Conservation (phyloP, 1,284 basidiomycete species). For the Farysia itapuensis region DNA sequence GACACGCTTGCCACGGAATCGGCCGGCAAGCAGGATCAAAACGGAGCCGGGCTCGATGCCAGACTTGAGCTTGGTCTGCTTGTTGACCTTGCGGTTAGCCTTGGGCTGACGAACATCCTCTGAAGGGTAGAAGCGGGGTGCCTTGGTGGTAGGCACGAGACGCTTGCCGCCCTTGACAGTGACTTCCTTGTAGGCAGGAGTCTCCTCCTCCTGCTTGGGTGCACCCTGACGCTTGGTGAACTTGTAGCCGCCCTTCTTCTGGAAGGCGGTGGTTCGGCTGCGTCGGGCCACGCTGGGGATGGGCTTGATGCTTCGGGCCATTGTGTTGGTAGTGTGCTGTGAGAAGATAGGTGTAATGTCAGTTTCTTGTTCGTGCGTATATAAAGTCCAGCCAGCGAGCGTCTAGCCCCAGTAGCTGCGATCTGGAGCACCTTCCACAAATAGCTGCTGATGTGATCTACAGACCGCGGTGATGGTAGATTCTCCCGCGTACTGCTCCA, state of each 20-base stretch:
- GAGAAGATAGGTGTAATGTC: no score
- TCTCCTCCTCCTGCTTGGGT: constrained; percentile 66
- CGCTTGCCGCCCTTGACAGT: constrained; percentile 81
- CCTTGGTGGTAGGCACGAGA: constrained; percentile 79
- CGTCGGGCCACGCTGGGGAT: constrained; percentile 80
- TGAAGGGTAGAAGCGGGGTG: constrained; percentile 92
- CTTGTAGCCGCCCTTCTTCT: constrained; percentile 73
- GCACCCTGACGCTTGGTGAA: constrained; percentile 74
- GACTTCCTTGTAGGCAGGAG: constrained; percentile 71
- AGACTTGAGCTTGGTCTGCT: constrained; percentile 71
- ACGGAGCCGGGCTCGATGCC: constrained; percentile 93
- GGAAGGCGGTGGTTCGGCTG: constrained; percentile 66
- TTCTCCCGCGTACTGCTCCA: no score
- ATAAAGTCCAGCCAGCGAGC: no score
- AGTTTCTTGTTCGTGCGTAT: no score
- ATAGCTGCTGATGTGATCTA: neutral
- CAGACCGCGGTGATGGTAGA: constrained; percentile 2
- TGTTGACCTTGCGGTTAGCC: constrained; percentile 83
- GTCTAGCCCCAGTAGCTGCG: no score
- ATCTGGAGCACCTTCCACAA: neutral
- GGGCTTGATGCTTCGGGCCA: constrained; percentile 89
- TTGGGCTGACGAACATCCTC: constrained; percentile 89
- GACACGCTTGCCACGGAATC: constrained; percentile 97
- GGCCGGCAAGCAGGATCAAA: constrained; percentile 94
- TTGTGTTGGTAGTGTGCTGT: constrained; percentile 62